Conservation (phyloP, 2,329 filamentous ascomycete genomes). For the Scedosporium boydii region DNA sequence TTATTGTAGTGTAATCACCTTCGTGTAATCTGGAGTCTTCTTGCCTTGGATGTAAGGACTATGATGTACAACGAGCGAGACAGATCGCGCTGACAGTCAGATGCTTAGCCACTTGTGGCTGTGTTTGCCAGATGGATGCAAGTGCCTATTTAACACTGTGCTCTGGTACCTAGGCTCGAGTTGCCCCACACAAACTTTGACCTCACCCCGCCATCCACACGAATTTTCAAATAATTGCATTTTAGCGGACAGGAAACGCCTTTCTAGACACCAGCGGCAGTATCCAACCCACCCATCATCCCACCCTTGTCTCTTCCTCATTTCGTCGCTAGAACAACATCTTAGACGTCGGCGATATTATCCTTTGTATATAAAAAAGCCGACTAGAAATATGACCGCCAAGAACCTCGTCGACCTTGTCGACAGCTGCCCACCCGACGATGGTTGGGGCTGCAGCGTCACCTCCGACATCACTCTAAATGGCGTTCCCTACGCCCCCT, state of each 20-base stretch:
- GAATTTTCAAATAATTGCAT: constrained; percentile 8
- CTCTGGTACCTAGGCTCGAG: background rate
- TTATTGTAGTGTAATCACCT: too few species aligned
- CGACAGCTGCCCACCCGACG: constrained; percentile 46
- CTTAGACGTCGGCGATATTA: background rate
- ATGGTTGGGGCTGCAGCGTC: constrained; percentile 79
- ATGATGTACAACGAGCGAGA: too few species aligned
- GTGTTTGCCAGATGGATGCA: background rate
- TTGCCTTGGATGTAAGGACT: too few species aligned
- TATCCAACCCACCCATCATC: background rate
- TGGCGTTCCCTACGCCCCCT: constrained; percentile 94
- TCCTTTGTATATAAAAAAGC: background rate
- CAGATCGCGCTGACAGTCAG: too few species aligned
- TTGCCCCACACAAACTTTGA: constrained; percentile 6
- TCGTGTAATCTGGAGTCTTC: too few species aligned
- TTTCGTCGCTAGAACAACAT: background rate
- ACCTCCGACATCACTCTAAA: constrained; percentile 82
- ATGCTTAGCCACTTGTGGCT: background rate
- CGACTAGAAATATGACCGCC: background rate
- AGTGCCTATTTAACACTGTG: background rate
- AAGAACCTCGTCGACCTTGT: constrained; percentile 7
- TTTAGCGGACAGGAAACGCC: constrained; percentile 3
- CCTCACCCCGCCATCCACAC: constrained; percentile 8
- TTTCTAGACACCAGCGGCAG: background rate
- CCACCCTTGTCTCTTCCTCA: background rate